Evolutionary conservation across 352 stramenopile species (phyloP).

Genomic region (Elongisporangium prolatum): DNA sequence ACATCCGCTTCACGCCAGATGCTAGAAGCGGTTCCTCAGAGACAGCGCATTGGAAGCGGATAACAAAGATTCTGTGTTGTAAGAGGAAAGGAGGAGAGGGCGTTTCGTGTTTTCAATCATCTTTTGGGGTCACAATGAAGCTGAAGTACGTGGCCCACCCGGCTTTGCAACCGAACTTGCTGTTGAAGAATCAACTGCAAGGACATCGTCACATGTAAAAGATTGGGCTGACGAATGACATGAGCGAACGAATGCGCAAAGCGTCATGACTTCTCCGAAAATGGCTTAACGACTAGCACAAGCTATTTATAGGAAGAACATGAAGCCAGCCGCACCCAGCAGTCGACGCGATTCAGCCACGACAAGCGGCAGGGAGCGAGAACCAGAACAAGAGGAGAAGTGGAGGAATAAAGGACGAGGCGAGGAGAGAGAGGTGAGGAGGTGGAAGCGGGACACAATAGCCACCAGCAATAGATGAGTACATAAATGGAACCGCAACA

Average conservation of each 20-base stretch:
- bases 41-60: not conserved
- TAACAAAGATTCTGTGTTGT: not conserved
- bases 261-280: not conserved
- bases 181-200: not conserved
- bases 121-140: not conserved
- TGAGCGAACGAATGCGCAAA: not conserved
- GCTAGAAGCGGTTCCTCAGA: not conserved
- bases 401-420: not conserved
- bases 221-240: not conserved
- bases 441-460: not conserved
- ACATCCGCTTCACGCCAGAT: not conserved
- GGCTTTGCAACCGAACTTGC: not conserved
- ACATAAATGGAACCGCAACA: constrained; percentile 1
- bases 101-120: not conserved
- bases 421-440: not conserved
- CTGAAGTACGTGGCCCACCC: not conserved
- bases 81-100: not conserved
- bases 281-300: no score
- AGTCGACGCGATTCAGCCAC: not conserved
- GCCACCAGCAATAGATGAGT: constrained; percentile 1
- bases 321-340: not conserved
- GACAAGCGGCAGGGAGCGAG: not conserved
- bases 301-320: not conserved
- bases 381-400: not conserved
- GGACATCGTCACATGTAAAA: not conserved